Conservation (phyloP, 768 basidiomycete genomes). For the Hydnomerulius pinastri region DNA sequence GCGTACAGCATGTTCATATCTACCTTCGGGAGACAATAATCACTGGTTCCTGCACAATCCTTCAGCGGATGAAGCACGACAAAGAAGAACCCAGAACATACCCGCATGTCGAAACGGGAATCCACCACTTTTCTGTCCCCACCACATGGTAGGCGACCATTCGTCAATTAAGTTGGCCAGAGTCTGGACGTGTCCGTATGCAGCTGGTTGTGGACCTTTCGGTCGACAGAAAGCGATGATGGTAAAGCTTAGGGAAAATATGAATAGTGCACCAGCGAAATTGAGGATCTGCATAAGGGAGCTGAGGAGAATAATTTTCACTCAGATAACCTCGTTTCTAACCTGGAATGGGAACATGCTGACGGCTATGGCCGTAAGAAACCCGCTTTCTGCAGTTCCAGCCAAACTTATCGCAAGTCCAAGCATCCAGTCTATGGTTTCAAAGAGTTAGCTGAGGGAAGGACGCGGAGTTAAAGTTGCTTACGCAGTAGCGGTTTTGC, state of each 20-base stretch:
- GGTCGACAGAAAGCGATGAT: constrained; percentile 14
- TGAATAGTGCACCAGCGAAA: constrained; percentile 17
- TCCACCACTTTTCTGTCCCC: constrained; percentile 24
- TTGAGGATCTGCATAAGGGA: constrained; percentile 26
- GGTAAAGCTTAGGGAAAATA: constrained; percentile 22
- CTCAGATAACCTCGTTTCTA: not conserved
- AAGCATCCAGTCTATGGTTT: constrained; percentile 33
- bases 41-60: constrained; percentile 21
- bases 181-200: constrained; percentile 37
- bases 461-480: not conserved
- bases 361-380: constrained; percentile 17
- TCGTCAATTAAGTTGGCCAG: constrained; percentile 37
- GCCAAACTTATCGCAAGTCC: constrained; percentile 26
- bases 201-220: constrained; percentile 28
- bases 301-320: not conserved
- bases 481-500: constrained; percentile 30
- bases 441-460: not conserved
- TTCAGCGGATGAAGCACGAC: constrained; percentile 1
- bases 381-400: constrained; percentile 9
- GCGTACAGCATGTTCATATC: constrained; percentile 23
- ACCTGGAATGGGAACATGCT: constrained; percentile 32
- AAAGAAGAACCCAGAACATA: constrained; percentile 8
- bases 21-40: constrained; percentile 20
- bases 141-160: constrained; percentile 36
- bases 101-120: constrained; percentile 19